Evolutionary conservation across 495 filamentous ascomycete genomes (phyloP).

Genomic region (Staphylotrichum tortipilum): DNA sequence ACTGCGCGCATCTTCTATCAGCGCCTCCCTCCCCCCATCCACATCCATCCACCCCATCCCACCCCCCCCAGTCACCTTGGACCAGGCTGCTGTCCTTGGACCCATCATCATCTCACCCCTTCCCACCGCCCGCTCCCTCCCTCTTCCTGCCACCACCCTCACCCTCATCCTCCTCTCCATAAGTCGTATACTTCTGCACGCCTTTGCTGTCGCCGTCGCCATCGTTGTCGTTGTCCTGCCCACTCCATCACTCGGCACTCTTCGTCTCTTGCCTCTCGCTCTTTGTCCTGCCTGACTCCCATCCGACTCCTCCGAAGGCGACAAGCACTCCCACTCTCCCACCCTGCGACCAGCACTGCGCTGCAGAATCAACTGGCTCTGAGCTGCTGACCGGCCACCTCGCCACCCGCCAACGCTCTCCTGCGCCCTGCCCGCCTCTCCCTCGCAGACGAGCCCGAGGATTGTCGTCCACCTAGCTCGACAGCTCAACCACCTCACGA

Average conservation of each 20-base stretch:
- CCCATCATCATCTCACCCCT: not conserved
- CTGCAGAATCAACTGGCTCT: conserved; percentile 12
- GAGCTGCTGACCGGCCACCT: conserved; percentile 8
- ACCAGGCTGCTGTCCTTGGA: conserved; percentile 2
- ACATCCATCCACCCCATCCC: too few relatives aligned
- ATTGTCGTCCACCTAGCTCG: too few relatives aligned
- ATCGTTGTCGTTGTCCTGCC: conserved; percentile 20
- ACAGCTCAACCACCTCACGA: conserved; percentile 11
- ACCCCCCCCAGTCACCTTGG: not conserved
- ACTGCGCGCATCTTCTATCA: conserved; percentile 27
- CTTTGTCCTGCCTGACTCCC: too few relatives aligned
- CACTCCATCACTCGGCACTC: conserved; percentile 13
- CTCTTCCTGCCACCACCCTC: too few relatives aligned
- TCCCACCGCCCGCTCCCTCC: conserved; percentile 13
- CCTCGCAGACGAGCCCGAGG: not conserved
- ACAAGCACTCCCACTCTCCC: too few relatives aligned
- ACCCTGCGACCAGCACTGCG: conserved; percentile 12
- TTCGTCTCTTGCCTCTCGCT: too few relatives aligned
- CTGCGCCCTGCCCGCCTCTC: not conserved
- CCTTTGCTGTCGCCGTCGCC: conserved; percentile 29
- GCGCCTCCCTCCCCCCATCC: too few relatives aligned
- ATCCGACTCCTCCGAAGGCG: not conserved
- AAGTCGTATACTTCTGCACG: conserved; percentile 21
- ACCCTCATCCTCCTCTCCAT: conserved; percentile 1
- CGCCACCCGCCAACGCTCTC: not conserved